A percentile compares a stretch with the other conserved stretches of the same genome.
These are phyloP conservation scores for Colletotrichum spaethianum DNA, from an alignment of 2,329 filamentous ascomycete species.

Conservation along the genomic window DNA sequence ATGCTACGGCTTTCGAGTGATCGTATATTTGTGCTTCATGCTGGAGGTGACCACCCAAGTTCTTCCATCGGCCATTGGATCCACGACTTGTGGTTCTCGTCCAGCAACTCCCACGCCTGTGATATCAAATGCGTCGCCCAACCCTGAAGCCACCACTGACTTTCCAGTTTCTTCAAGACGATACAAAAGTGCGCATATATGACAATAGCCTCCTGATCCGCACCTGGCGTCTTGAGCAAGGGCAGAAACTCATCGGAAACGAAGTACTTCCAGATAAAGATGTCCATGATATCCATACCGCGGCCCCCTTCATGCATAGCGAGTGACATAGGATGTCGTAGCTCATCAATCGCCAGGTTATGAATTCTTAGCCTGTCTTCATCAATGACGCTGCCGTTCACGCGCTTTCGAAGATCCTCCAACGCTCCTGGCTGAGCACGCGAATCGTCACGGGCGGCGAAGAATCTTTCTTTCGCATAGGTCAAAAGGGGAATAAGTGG, in stretches of 20 bases:
- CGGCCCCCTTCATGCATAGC: constrained; percentile 6
- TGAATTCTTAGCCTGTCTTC: constrained; percentile 38
- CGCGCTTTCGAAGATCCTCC: constrained; percentile 37
- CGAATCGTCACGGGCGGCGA: constrained; percentile 24
- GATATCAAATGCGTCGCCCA: constrained; percentile 52
- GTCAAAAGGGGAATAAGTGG: constrained; percentile 39
- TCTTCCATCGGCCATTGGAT: constrained; percentile 46
- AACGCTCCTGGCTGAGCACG: constrained; percentile 30
- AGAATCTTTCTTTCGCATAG: constrained; percentile 46
- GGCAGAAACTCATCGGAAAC: constrained; percentile 53
- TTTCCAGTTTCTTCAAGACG: constrained; percentile 48
- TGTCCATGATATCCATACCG: constrained; percentile 52
- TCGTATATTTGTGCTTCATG: not conserved
- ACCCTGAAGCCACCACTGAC: constrained; percentile 56
- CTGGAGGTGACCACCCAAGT: constrained; percentile 42
- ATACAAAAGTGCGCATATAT: constrained; percentile 56
- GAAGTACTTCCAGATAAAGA: constrained; percentile 57
- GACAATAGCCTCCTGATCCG: constrained; percentile 48
- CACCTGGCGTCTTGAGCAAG: constrained; percentile 47
- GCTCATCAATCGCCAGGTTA: constrained; percentile 40
- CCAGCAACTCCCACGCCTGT: constrained; percentile 50
- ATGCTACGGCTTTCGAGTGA: not conserved
- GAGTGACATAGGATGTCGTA: constrained; percentile 38
- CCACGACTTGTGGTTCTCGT: constrained; percentile 54
- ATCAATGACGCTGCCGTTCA: constrained; percentile 41